These are phyloP conservation scores for Alternaria panax DNA, from an alignment of 2,329 filamentous ascomycete genomes.

Conservation along the genomic window DNA sequence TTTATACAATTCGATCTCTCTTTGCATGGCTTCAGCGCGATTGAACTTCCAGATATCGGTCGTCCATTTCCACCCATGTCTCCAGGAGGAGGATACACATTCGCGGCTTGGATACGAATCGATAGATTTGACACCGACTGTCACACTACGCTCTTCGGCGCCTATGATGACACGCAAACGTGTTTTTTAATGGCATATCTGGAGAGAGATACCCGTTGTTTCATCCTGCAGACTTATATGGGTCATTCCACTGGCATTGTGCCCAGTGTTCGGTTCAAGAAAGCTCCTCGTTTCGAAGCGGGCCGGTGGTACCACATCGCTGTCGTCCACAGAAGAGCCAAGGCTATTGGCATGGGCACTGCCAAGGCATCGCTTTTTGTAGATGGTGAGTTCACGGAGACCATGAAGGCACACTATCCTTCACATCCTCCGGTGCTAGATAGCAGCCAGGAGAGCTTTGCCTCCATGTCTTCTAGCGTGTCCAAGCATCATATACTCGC, in stretches of 20 bases:
- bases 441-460: slow-evolving; percentile 71
- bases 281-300: slow-evolving; percentile 77
- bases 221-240: slow-evolving; percentile 96
- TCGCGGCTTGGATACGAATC: slow-evolving; percentile 87
- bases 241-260: slow-evolving; percentile 69
- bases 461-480: slow-evolving; percentile 66
- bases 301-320: slow-evolving; percentile 92
- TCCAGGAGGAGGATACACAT: slow-evolving; percentile 80
- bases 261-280: slow-evolving; percentile 95
- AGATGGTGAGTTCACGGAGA: slow-evolving; percentile 91
- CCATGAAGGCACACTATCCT: slow-evolving; percentile 88
- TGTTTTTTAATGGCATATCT: slow-evolving; percentile 95
- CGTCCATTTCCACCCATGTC: slow-evolving; percentile 82
- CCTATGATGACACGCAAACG: slow-evolving; percentile 88
- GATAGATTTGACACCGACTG: slow-evolving; percentile 83
- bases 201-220: slow-evolving; percentile 89
- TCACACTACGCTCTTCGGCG: slow-evolving; percentile 95
- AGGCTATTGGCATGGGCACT: slow-evolving; percentile 67
- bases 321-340: slow-evolving; percentile 82
- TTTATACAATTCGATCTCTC: slow-evolving; percentile 96
- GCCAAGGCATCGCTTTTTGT: slow-evolving; percentile 89
- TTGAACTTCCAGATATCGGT: slow-evolving; percentile 87
- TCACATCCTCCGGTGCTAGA: slow-evolving; percentile 72
- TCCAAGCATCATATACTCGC: slow-evolving; percentile 80
- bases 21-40: slow-evolving; percentile 83